Percentiles rank a stretch among this genome's conserved stretches.
phyloP scores from a whole-genome alignment of 2,329 filamentous ascomycete species.

The Arthrinium phaeospermum region DNA sequence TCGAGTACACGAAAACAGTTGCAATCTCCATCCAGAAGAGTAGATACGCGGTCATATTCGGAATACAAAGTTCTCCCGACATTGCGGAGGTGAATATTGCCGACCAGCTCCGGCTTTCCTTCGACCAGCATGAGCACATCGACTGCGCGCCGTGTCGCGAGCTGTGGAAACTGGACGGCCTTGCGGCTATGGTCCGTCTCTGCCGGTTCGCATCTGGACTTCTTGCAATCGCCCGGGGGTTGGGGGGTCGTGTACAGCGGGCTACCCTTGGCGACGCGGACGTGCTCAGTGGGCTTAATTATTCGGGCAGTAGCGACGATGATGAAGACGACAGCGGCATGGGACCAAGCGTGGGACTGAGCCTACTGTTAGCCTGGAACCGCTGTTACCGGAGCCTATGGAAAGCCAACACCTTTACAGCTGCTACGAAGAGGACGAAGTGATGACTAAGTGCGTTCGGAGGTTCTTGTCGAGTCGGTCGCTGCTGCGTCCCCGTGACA shows the following conservation, averaged over 20 bases:
- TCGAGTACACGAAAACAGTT: too few relatives aligned
- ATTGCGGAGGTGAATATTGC: background rate
- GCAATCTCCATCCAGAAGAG: too few relatives aligned
- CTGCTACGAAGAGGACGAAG: background rate
- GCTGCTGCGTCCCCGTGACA: background rate
- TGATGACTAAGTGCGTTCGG: background rate
- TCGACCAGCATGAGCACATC: background rate
- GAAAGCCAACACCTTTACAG: background rate
- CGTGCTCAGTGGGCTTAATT: background rate
- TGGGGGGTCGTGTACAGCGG: background rate
- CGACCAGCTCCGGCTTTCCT: background rate
- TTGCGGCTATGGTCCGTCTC: background rate
- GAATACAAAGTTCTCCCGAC: background rate
- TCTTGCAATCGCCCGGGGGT: background rate
- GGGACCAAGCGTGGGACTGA: background rate
- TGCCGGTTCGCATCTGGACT: background rate
- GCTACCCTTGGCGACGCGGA: background rate
- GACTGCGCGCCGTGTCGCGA: background rate
- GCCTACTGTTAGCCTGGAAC: background rate
- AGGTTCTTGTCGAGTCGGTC: background rate
- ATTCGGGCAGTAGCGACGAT: background rate
- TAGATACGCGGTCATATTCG: too few relatives aligned
- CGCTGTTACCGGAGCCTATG: background rate
- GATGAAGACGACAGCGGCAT: background rate
- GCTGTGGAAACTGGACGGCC: background rate